phyloP scores from a whole-genome alignment of 345 rosid genomes.

The Pistacia vera region DNA sequence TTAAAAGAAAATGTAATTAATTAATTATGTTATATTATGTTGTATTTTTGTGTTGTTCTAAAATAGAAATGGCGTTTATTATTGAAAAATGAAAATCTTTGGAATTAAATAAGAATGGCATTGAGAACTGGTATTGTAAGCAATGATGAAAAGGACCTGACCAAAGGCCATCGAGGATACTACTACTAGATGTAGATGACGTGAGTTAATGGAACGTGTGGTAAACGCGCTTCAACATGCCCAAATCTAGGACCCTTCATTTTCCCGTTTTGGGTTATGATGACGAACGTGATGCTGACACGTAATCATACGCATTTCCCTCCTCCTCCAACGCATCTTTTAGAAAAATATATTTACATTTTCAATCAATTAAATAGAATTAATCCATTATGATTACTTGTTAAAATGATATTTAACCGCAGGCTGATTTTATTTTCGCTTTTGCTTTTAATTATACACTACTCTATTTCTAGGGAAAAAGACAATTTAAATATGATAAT shows the following conservation, averaged over 20 bases:
- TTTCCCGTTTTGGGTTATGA: background rate
- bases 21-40: too few species aligned
- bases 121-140: background rate
- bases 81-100: background rate
- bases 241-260: background rate
- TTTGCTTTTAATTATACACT: too few species aligned
- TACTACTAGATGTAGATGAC: slow-evolving; percentile 2
- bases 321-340: too few species aligned
- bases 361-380: too few species aligned
- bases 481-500: too few species aligned
- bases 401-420: too few species aligned
- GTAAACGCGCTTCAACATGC: background rate
- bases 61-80: too few species aligned
- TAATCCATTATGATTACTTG: too few species aligned
- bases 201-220: slow-evolving; percentile 9
- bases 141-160: background rate
- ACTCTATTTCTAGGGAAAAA: too few species aligned
- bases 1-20: slow-evolving; percentile 3
- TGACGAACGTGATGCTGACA: background rate
- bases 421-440: too few species aligned
- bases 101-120: background rate
- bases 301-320: background rate
- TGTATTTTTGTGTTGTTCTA: too few species aligned
- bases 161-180: background rate
- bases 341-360: too few species aligned